Percentiles rank a stretch among this genome's conserved stretches.
Evolutionary conservation across 2,329 filamentous ascomycete genomes (phyloP).

Genomic region (Colletotrichum scovillei): DNA sequence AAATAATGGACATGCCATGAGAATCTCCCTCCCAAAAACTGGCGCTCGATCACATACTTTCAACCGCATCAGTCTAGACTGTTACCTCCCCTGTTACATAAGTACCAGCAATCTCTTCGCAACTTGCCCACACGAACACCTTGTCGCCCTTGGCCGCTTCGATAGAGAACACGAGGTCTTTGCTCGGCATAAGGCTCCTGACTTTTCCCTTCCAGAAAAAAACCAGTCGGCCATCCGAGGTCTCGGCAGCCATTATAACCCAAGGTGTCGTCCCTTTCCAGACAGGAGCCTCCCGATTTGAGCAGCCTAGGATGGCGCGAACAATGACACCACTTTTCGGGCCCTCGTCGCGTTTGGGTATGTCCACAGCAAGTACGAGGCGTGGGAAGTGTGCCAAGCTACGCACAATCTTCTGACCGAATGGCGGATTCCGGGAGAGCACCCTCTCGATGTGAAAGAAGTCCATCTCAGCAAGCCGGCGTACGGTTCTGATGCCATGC

Average conservation of each 20-base stretch:
- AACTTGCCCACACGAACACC: slow-evolving; percentile 78
- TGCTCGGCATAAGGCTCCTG: slow-evolving; percentile 70
- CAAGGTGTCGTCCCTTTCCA: slow-evolving; percentile 76
- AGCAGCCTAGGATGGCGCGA: slow-evolving; percentile 75
- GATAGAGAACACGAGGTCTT: slow-evolving; percentile 66
- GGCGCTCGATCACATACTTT: neutral
- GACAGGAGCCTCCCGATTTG: slow-evolving; percentile 70
- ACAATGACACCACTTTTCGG: slow-evolving; percentile 58
- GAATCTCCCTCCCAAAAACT: neutral
- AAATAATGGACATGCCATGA: neutral
- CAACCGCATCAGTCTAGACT: neutral
- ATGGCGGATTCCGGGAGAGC: slow-evolving; percentile 84
- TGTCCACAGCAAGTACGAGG: slow-evolving; percentile 54
- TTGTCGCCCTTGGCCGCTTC: slow-evolving; percentile 65
- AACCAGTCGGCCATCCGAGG: slow-evolving; percentile 73
- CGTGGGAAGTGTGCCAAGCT: slow-evolving; percentile 77
- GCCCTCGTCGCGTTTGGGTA: slow-evolving; percentile 44
- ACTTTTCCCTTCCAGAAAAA: slow-evolving; percentile 77
- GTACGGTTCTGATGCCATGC: slow-evolving; percentile 77
- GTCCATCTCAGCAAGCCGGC: slow-evolving; percentile 75
- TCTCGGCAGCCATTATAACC: slow-evolving; percentile 80
- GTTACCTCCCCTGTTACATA: slow-evolving; percentile 43
- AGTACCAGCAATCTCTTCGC: slow-evolving; percentile 83
- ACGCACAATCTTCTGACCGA: slow-evolving; percentile 76
- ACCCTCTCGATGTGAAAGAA: slow-evolving; percentile 80